Conservation (phyloP, 148 eudicot genomes). For the Dianthus caryophyllus region DNA sequence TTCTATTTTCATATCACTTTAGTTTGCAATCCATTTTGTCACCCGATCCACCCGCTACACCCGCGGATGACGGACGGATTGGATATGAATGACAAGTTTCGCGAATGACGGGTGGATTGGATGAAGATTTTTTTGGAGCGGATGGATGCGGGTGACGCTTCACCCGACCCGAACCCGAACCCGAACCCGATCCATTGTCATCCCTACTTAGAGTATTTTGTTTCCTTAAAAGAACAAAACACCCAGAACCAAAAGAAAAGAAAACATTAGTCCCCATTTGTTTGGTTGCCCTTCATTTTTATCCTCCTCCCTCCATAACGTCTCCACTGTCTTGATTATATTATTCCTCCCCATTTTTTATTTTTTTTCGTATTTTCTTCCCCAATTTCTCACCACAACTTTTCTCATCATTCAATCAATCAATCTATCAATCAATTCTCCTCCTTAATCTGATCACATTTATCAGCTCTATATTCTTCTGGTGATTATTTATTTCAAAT, state of each 20-base stretch:
- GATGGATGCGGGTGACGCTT: no score
- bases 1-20: no score
- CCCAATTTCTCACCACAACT: constrained; percentile 12
- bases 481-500: not conserved
- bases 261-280: constrained; percentile 5
- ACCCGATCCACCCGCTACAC: no score
- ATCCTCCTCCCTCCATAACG: constrained; percentile 13
- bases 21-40: no score
- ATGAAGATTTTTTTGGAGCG: no score
- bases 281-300: constrained; percentile 9
- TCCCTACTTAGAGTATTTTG: no score
- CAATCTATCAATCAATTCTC: not conserved
- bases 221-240: not conserved
- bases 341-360: not conserved
- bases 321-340: constrained; percentile 16
- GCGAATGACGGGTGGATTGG: no score
- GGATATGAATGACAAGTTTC: no score
- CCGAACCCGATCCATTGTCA: no score
- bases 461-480: not conserved
- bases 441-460: not conserved
- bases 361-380: not conserved
- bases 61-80: no score
- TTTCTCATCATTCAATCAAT: not conserved
- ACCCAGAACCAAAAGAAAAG: no score
- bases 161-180: no score